phyloP scores from a whole-genome alignment of 129 eudicot species.

The Escallonia rubra region DNA sequence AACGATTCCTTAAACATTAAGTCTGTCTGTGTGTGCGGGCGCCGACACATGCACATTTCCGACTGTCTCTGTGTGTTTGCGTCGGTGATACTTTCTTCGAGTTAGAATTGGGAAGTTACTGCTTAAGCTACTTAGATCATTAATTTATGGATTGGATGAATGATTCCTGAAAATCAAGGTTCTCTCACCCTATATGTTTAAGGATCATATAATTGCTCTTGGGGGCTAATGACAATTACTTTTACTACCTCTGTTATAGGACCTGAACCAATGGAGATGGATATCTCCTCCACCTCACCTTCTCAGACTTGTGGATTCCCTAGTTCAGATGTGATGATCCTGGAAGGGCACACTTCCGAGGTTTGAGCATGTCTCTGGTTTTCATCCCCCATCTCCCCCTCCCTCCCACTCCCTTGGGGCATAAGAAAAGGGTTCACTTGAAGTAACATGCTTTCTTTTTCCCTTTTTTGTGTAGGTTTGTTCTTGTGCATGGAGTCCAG shows the following conservation, averaged over 20 bases:
- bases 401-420: neutral
- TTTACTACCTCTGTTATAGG: conserved; percentile 18
- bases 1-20: too few species aligned
- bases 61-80: too few species aligned
- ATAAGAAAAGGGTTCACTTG: neutral
- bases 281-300: conserved; percentile 22
- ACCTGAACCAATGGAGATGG: conserved; percentile 38
- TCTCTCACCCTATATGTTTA: neutral
- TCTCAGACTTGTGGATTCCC: conserved; percentile 25
- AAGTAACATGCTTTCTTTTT: neutral
- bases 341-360: conserved; percentile 65
- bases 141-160: too few species aligned
- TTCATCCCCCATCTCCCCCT: neutral
- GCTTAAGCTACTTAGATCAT: too few species aligned
- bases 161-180: too few species aligned
- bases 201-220: neutral
- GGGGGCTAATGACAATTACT: neutral
- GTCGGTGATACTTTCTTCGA: too few species aligned
- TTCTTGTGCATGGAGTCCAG: conserved; percentile 68
- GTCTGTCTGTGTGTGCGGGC: too few species aligned
- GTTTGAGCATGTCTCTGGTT: conserved; percentile 21
- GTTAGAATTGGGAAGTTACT: too few species aligned
- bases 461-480: conserved; percentile 31
- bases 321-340: conserved; percentile 32
- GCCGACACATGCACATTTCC: too few species aligned